Conservation (phyloP, 139 green algal species). For the Micractinium conductrix region DNA sequence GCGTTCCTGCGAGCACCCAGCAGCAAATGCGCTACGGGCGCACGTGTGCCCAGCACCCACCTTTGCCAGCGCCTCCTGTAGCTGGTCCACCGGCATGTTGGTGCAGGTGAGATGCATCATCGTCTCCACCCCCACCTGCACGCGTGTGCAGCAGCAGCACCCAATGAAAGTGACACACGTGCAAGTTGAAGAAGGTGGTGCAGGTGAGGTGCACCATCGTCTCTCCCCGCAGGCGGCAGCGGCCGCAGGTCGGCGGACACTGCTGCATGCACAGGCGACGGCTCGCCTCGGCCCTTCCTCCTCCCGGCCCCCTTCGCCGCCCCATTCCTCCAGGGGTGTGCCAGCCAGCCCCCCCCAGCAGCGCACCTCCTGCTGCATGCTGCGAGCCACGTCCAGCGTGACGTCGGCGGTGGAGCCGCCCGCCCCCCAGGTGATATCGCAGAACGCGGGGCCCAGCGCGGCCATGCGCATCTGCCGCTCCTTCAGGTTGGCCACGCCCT, state of each 20-base stretch:
- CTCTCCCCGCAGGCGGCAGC: background rate
- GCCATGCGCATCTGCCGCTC: slow-evolving; percentile 92
- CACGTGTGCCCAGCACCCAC: slow-evolving; percentile 38
- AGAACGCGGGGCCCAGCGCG: slow-evolving; percentile 86
- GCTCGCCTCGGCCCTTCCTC: too few species aligned
- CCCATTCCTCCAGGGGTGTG: background rate
- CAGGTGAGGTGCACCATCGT: too few species aligned
- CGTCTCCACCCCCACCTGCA: slow-evolving; percentile 93
- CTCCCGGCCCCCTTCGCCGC: background rate
- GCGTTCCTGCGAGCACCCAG: too few species aligned
- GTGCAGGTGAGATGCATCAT: slow-evolving; percentile 99
- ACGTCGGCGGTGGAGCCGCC: slow-evolving; percentile 95
- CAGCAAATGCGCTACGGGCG: too few species aligned
- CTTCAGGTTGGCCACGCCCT: slow-evolving; percentile 95
- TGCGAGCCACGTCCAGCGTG: slow-evolving; percentile 92
- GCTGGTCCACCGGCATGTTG: slow-evolving; percentile 94
- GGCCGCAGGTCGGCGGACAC: too few species aligned
- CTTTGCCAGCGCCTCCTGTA: slow-evolving; percentile 85
- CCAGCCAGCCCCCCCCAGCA: background rate
- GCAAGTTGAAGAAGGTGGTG: too few species aligned
- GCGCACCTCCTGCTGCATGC: slow-evolving; percentile 94
- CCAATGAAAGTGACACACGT: too few species aligned
- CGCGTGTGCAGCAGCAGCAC: background rate
- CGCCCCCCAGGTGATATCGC: slow-evolving; percentile 99
- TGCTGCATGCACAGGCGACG: too few species aligned